Conservation (phyloP, 805 yeast species). For the Torulaspora indica region DNA sequence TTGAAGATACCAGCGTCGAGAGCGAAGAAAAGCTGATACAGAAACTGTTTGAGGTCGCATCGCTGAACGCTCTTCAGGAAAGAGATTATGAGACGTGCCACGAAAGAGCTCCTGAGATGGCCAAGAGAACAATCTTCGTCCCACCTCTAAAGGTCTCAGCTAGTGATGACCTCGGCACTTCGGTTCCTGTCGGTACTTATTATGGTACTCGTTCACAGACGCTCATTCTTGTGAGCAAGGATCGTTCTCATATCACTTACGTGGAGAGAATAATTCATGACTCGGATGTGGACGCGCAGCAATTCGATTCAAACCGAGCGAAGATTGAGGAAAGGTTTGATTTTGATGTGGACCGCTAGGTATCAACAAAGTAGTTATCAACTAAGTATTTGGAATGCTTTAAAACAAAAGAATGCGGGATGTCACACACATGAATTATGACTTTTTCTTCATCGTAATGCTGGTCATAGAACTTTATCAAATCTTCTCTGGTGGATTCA, state of each 20-base stretch:
- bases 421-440: slow-evolving; percentile 33
- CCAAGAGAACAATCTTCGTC: slow-evolving; percentile 60
- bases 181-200: slow-evolving; percentile 45
- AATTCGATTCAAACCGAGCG: slow-evolving; percentile 20
- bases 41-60: slow-evolving; percentile 51
- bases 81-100: slow-evolving; percentile 34
- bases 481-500: slow-evolving; percentile 43
- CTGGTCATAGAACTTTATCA: slow-evolving; percentile 39
- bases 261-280: slow-evolving; percentile 57
- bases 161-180: slow-evolving; percentile 31
- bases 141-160: slow-evolving; percentile 52
- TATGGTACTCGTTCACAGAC: slow-evolving; percentile 92
- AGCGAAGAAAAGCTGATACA: slow-evolving; percentile 39
- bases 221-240: slow-evolving; percentile 53
- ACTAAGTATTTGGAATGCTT: slow-evolving; percentile 44
- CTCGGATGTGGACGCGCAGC: slow-evolving; percentile 37
- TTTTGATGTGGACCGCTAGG: slow-evolving; percentile 14
- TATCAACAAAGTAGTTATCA: slow-evolving; percentile 18
- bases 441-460: slow-evolving; percentile 23
- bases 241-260: slow-evolving; percentile 48
- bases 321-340: slow-evolving; percentile 27
- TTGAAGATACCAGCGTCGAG: slow-evolving; percentile 20
- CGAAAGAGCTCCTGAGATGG: slow-evolving; percentile 33
- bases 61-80: slow-evolving; percentile 40
- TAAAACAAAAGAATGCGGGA: slow-evolving; percentile 60